phyloP scores from a whole-genome alignment of 768 basidiomycete species.

The Nidula microcarpa region DNA sequence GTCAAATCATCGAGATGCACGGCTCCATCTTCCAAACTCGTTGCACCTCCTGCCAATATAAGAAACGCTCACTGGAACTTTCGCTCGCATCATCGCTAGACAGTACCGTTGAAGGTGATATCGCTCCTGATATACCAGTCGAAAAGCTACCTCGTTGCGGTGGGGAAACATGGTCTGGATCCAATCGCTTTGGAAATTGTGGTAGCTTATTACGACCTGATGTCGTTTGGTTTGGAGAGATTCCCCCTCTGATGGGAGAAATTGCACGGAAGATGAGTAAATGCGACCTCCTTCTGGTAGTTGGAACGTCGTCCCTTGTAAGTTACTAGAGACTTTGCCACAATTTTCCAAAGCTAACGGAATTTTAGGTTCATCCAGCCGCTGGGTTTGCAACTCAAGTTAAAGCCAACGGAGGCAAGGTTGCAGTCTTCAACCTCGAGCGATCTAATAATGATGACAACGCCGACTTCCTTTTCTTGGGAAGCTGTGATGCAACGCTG shows the following conservation, averaged over 20 bases:
- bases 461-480: conserved; percentile 45
- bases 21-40: conserved; percentile 51
- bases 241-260: conserved; percentile 28
- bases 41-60: conserved; percentile 47
- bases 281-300: conserved; percentile 51
- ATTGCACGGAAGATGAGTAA: conserved; percentile 36
- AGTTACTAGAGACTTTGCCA: not conserved
- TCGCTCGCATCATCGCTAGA: conserved; percentile 43
- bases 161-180: conserved; percentile 2
- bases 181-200: conserved; percentile 15
- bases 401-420: conserved; percentile 27
- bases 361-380: conserved; percentile 28
- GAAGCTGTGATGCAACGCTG: conserved; percentile 42
- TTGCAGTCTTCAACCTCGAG: conserved; percentile 37
- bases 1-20: conserved; percentile 57
- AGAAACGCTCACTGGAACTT: conserved; percentile 33
- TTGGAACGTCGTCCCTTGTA: conserved; percentile 54
- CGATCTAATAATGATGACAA: conserved; percentile 28
- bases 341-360: not conserved
- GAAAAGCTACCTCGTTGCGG: conserved; percentile 40
- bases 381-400: conserved; percentile 27
- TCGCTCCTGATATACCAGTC: conserved; percentile 33
- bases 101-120: conserved; percentile 33
- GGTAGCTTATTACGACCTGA: conserved; percentile 43
- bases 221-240: conserved; percentile 60